Percentiles rank a stretch among this genome's conserved stretches.
Evolutionary conservation across 495 filamentous ascomycete species (phyloP).

Genomic region (Neurospora sp.): DNA sequence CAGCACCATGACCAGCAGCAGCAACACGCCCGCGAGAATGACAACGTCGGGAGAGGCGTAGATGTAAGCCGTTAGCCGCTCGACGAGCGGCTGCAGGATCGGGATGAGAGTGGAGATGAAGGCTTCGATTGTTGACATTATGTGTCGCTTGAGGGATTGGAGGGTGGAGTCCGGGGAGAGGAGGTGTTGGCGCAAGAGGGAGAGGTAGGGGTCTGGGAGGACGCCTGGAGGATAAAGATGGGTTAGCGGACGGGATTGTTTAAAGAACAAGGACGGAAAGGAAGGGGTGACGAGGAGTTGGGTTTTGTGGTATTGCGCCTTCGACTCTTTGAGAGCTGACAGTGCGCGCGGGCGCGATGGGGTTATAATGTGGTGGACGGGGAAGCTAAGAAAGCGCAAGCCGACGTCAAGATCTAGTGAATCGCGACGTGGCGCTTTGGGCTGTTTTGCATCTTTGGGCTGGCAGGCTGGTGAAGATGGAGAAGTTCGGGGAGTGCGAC

Average conservation of each 20-base stretch:
- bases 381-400: too few species aligned
- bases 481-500: neutral
- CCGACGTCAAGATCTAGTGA: neutral
- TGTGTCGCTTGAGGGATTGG: slow-evolving; percentile 21
- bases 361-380: too few species aligned
- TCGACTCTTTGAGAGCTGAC: neutral
- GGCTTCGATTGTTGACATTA: slow-evolving; percentile 22
- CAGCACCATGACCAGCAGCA: slow-evolving; percentile 49
- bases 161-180: slow-evolving; percentile 25
- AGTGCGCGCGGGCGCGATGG: too few species aligned
- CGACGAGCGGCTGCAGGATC: slow-evolving; percentile 39
- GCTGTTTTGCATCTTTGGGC: neutral
- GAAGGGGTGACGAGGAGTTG: neutral
- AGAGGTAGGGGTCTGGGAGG: slow-evolving; percentile 28
- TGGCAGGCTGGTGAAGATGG: neutral
- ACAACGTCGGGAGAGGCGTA: slow-evolving; percentile 47
- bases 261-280: neutral
- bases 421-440: neutral
- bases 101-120: slow-evolving; percentile 22
- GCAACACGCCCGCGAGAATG: slow-evolving; percentile 42
- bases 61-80: slow-evolving; percentile 28
- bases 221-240: slow-evolving; percentile 17
- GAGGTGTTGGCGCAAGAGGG: slow-evolving; percentile 28
- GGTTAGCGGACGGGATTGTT: neutral
- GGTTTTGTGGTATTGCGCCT: neutral